A percentile compares a stretch with the other conserved stretches of the same genome.
Conservation (phyloP, 441 rosid species). For the Gossypium gossypioides region DNA sequence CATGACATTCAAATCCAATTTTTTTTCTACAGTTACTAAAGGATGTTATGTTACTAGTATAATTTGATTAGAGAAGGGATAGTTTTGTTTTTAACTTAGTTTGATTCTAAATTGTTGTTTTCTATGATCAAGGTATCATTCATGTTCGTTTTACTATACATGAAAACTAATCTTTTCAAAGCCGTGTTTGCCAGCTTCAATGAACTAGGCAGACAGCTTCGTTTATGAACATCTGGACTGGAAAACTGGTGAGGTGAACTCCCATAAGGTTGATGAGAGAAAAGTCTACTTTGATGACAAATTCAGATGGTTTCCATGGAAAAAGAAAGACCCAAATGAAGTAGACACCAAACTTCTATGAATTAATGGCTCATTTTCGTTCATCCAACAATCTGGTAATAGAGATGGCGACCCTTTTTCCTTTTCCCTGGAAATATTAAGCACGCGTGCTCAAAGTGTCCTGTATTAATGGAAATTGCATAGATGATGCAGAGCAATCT, state of each 20-base stretch:
- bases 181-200: not conserved
- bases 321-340: not conserved
- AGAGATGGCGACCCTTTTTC: not conserved
- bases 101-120: not conserved
- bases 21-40: no score
- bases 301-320: not conserved
- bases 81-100: no score
- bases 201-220: not conserved
- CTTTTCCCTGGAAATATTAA: not conserved
- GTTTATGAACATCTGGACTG: not conserved
- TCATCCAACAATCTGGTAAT: not conserved
- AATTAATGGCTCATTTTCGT: not conserved
- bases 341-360: not conserved
- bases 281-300: not conserved
- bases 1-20: no score
- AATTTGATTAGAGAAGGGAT: no score
- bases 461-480: not conserved
- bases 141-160: not conserved
- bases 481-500: not conserved
- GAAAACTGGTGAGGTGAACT: not conserved
- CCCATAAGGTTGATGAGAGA: not conserved
- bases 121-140: not conserved
- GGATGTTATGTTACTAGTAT: no score
- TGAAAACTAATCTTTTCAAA: not conserved
- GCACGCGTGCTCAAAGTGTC: slow-evolving; percentile 17